Evolutionary conservation across 352 stramenopile species (phyloP).

Genomic region (Phytophthora fragariae): DNA sequence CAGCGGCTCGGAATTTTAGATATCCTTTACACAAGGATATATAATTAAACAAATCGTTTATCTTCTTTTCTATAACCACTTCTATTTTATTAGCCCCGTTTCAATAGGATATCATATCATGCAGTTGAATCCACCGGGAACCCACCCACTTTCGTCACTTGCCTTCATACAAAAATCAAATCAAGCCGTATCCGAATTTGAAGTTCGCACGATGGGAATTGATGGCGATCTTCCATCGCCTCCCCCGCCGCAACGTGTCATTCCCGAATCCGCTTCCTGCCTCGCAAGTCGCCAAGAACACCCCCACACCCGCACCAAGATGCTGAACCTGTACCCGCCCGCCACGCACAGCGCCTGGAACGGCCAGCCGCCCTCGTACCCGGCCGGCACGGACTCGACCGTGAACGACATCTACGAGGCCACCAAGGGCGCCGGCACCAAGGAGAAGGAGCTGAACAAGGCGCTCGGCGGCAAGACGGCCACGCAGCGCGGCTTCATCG

Average conservation of each 20-base stretch:
- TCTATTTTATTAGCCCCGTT: no score
- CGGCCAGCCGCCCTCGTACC: conserved; percentile 51
- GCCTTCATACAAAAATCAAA: no score
- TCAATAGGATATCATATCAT: no score
- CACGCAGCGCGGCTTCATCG: conserved; percentile 69
- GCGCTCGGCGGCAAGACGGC: conserved; percentile 71
- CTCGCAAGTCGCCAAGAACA: conserved; percentile 26
- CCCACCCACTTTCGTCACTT: no score
- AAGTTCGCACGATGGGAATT: no score
- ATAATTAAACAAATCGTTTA: no score
- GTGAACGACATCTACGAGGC: conserved; percentile 72
- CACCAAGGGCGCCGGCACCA: conserved; percentile 73
- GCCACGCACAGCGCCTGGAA: conserved; percentile 73
- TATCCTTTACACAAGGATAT: no score
- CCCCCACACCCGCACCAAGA: conserved; percentile 27
- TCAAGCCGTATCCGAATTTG: no score
- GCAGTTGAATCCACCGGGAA: no score
- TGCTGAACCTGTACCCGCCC: conserved; percentile 85
- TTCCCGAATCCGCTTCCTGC: conserved; percentile 30
- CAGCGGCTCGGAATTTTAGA: no score
- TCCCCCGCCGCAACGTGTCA: background rate
- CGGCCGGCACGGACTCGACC: conserved; percentile 58
- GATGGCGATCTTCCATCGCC: no score
- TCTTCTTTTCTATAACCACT: no score
- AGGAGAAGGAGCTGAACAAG: conserved; percentile 65